A percentile compares a stretch with the other conserved stretches of the same genome.
Evolutionary conservation across 192 early-diverging fungal genomes (phyloP).

Genomic region (Umbelopsis vinacea): DNA sequence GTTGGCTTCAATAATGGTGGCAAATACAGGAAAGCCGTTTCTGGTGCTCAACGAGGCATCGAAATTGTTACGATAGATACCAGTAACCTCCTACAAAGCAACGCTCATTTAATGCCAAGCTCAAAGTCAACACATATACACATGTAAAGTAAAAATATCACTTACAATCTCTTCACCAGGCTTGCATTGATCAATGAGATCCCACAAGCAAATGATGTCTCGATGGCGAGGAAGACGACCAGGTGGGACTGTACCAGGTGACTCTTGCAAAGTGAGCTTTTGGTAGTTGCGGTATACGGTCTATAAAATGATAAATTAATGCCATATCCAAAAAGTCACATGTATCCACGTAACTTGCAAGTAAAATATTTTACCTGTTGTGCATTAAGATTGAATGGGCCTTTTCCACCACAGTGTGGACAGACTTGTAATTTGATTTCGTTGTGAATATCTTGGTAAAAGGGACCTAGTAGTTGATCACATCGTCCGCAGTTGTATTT

Average conservation of each 20-base stretch:
- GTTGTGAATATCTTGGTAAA: constrained; percentile 87
- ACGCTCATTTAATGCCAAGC: no score
- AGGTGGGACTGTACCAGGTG: constrained; percentile 92
- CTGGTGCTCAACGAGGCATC: constrained; percentile 84
- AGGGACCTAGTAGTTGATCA: constrained; percentile 87
- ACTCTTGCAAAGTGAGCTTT: constrained; percentile 93
- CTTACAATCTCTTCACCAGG: constrained; percentile 94
- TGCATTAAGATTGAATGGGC: constrained; percentile 88
- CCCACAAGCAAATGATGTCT: constrained; percentile 93
- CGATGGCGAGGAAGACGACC: constrained; percentile 94
- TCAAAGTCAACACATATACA: not conserved
- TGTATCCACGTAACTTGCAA: not conserved
- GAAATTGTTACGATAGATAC: constrained; percentile 95
- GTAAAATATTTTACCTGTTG: constrained; percentile 76
- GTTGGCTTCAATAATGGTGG: constrained; percentile 97
- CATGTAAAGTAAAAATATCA: not conserved
- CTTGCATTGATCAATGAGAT: constrained; percentile 93
- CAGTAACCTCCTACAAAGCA: constrained; percentile 77
- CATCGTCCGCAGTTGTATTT: constrained; percentile 97
- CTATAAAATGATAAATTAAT: constrained; percentile 34
- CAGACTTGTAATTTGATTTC: constrained; percentile 89
- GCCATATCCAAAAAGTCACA: not conserved
- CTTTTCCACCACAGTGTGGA: constrained; percentile 86
- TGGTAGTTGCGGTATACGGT: constrained; percentile 98
- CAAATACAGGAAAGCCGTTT: constrained; percentile 97